Conservation (phyloP, 257 asterid species). For the Eustoma russellianum region DNA sequence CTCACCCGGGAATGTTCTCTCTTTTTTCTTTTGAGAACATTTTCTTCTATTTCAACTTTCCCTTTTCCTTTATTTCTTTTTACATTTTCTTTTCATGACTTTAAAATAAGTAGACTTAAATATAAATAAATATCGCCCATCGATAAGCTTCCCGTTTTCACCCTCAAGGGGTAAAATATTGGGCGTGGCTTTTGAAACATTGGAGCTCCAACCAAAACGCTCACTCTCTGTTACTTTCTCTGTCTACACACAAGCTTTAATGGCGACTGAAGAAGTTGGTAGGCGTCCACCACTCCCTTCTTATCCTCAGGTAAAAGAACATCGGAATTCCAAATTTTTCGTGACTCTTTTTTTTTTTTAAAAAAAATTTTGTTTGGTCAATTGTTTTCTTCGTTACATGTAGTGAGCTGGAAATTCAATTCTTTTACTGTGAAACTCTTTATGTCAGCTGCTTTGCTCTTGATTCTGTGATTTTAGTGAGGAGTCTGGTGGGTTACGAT, state of each 20-base stretch:
- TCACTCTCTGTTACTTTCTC: slow-evolving; percentile 13
- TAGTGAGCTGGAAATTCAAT: background rate
- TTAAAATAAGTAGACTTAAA: too few species aligned
- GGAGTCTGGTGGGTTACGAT: background rate
- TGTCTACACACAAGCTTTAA: slow-evolving; percentile 8
- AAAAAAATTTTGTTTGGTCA: slow-evolving; percentile 8
- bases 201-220: slow-evolving; percentile 6
- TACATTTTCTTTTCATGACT: background rate
- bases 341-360: background rate
- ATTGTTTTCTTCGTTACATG: background rate
- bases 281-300: slow-evolving; percentile 49
- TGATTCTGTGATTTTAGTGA: background rate
- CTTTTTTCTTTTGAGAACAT: too few species aligned
- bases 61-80: background rate
- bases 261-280: slow-evolving; percentile 58
- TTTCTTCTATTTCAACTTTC: background rate
- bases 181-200: slow-evolving; percentile 14
- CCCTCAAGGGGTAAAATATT: background rate
- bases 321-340: background rate
- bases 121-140: background rate
- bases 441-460: background rate
- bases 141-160: slow-evolving; percentile 3
- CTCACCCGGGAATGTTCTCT: too few species aligned
- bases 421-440: slow-evolving; percentile 8
- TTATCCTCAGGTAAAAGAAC: slow-evolving; percentile 53